Conservation (phyloP, 345 rosid genomes). For the Rhizophora mangle region DNA sequence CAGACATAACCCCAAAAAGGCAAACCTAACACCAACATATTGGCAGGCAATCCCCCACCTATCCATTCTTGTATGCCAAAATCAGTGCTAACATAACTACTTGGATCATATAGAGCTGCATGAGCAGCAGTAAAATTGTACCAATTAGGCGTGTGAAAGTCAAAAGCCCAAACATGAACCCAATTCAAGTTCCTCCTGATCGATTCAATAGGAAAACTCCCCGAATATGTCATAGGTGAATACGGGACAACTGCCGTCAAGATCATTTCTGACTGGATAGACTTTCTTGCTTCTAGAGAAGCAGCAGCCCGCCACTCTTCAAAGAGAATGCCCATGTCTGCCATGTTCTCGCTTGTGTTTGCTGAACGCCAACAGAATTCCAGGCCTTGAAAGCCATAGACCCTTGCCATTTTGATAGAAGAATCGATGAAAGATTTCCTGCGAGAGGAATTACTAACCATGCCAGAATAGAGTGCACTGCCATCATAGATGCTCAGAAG, state of each 20-base stretch:
- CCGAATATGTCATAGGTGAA: neutral
- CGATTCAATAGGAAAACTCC: conserved; percentile 19
- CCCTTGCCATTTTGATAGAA: conserved; percentile 27
- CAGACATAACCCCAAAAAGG: conserved; percentile 40
- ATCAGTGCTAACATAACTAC: conserved; percentile 3
- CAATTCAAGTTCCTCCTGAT: conserved; percentile 20
- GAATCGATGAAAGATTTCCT: conserved; percentile 30
- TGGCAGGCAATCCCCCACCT: conserved; percentile 7
- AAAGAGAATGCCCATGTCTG: neutral
- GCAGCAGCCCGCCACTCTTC: conserved; percentile 26
- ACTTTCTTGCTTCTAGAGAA: conserved; percentile 1
- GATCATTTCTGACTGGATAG: conserved; percentile 2
- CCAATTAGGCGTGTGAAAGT: conserved; percentile 12
- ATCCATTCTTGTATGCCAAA: conserved; percentile 16
- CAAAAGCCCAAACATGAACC: conserved; percentile 25
- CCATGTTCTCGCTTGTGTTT: conserved; percentile 1
- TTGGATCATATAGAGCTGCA: conserved; percentile 26
- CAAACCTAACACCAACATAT: conserved; percentile 23
- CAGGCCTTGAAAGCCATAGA: conserved; percentile 27
- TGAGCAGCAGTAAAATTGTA: conserved; percentile 16
- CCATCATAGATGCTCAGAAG: conserved; percentile 21
- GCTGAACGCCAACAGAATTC: conserved; percentile 24
- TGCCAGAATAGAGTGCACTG: neutral
- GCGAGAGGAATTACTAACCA: conserved; percentile 18
- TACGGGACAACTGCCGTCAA: conserved; percentile 14